Conservation (phyloP, 192 early-diverging fungal species). For the Radiomyces spectabilis region DNA sequence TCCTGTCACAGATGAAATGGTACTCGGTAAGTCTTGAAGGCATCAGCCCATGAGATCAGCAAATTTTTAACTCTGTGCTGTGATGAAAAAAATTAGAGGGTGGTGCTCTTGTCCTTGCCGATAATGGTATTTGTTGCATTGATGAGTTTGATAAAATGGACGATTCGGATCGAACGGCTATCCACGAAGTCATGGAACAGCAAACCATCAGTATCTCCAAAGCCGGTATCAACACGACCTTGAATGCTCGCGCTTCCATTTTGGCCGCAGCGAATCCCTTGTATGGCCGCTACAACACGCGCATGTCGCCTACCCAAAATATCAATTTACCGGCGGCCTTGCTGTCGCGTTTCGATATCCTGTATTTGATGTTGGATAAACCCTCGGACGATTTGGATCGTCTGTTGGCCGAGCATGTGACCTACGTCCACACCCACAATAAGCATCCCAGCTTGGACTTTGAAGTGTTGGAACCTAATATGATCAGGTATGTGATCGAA, state of each 20-base stretch:
- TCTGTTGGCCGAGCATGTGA: slow-evolving; percentile 85
- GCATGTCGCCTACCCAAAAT: slow-evolving; percentile 84
- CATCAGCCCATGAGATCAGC: background rate
- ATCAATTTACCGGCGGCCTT: slow-evolving; percentile 96
- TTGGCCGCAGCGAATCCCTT: slow-evolving; percentile 95
- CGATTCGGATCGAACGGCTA: slow-evolving; percentile 90
- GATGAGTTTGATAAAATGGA: slow-evolving; percentile 99
- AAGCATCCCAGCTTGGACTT: slow-evolving; percentile 61
- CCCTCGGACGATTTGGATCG: slow-evolving; percentile 81
- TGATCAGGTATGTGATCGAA: slow-evolving; percentile 56
- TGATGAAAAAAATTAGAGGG: slow-evolving; percentile 71
- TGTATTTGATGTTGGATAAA: slow-evolving; percentile 88
- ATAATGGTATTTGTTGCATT: slow-evolving; percentile 98
- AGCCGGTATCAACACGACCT: slow-evolving; percentile 95
- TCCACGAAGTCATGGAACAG: slow-evolving; percentile 99
- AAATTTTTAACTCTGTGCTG: background rate
- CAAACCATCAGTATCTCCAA: slow-evolving; percentile 97
- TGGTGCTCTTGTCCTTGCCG: slow-evolving; percentile 93
- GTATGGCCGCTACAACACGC: slow-evolving; percentile 92
- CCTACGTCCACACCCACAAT: slow-evolving; percentile 87
- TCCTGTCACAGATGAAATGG: slow-evolving; percentile 89
- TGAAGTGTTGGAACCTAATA: slow-evolving; percentile 58
- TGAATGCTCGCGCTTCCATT: slow-evolving; percentile 93
- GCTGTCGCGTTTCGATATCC: slow-evolving; percentile 89
- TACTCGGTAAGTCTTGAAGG: slow-evolving; percentile 49